A percentile compares a stretch with the other conserved stretches of the same genome.
These are phyloP conservation scores for Herpetomonas tarakana DNA, from an alignment of 208 protist species.

Conservation along the genomic window DNA sequence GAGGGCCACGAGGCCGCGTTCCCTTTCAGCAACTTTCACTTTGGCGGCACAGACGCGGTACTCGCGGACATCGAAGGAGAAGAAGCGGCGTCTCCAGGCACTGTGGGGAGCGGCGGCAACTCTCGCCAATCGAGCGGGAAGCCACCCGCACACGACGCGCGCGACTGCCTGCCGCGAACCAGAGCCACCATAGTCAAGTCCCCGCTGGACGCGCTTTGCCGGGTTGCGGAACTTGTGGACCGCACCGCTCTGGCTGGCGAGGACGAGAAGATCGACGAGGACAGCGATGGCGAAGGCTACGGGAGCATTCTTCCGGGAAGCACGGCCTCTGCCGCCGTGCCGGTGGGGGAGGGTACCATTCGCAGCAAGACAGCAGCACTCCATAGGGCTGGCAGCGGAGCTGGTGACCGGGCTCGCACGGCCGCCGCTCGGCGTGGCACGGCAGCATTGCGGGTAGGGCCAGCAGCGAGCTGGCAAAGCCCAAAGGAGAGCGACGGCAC, in stretches of 20 bases:
- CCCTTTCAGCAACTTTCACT: background rate
- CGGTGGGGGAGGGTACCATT: no score
- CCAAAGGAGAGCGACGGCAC: no score
- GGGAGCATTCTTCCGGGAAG: conserved; percentile 60
- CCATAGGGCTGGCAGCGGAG: no score
- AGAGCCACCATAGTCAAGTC: conserved; percentile 12
- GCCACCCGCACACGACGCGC: background rate
- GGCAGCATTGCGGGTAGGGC: no score
- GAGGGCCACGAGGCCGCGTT: background rate
- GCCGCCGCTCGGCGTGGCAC: no score
- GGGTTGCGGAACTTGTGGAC: conserved; percentile 51
- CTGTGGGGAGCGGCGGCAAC: no score
- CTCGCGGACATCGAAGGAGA: background rate
- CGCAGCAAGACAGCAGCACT: no score
- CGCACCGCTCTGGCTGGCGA: conserved; percentile 54
- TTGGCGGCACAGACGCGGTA: background rate
- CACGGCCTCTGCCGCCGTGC: no score
- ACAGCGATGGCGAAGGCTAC: conserved; percentile 86
- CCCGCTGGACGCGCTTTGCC: conserved; percentile 32
- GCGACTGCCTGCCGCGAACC: background rate
- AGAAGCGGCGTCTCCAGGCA: no score
- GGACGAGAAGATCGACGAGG: conserved; percentile 48
- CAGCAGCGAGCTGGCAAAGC: no score
- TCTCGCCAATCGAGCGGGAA: no score
- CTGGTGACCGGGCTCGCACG: no score